Evolutionary conservation across 139 green algal species (phyloP).

Genomic region (Medakamo hakoo): DNA sequence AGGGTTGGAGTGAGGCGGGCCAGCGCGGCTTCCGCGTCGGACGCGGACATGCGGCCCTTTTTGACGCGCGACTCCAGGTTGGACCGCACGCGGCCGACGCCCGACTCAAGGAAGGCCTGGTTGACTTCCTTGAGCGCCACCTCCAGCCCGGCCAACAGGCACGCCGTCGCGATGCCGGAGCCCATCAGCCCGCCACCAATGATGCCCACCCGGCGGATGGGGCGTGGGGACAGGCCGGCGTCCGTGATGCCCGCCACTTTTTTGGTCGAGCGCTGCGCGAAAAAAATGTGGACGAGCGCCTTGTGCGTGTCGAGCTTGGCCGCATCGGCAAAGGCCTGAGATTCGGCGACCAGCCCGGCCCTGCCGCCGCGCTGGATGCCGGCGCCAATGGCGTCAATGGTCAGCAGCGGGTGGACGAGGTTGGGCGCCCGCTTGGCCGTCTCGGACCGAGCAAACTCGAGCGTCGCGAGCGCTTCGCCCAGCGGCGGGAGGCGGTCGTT

Average conservation of each 20-base stretch:
- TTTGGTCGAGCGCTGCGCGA: slow-evolving; percentile 83
- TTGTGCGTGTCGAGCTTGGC: slow-evolving; percentile 70
- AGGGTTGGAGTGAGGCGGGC: slow-evolving; percentile 50
- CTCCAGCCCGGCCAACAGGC: slow-evolving; percentile 44
- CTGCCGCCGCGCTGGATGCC: slow-evolving; percentile 65
- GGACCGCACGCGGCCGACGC: slow-evolving; percentile 63
- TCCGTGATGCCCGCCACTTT: slow-evolving; percentile 71
- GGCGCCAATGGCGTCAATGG: slow-evolving; percentile 73
- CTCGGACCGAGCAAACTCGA: slow-evolving; percentile 63
- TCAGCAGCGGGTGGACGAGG: slow-evolving; percentile 78
- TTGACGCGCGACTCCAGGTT: slow-evolving; percentile 81
- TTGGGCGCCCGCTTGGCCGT: slow-evolving; percentile 36
- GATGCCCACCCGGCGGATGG: slow-evolving; percentile 66
- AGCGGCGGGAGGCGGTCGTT: slow-evolving; percentile 60
- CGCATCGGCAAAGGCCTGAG: slow-evolving; percentile 50
- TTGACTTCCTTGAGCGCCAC: slow-evolving; percentile 98
- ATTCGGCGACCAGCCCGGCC: slow-evolving; percentile 50
- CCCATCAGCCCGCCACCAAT: slow-evolving; percentile 96
- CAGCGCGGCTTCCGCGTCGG: slow-evolving; percentile 36
- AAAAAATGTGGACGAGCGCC: slow-evolving; percentile 96
- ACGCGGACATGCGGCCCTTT: slow-evolving; percentile 69
- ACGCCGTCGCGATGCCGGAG: slow-evolving; percentile 83
- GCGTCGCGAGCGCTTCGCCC: slow-evolving; percentile 50
- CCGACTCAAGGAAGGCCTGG: slow-evolving; percentile 84
- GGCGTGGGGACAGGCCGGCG: slow-evolving; percentile 59